Percentiles rank a stretch among this genome's conserved stretches.
Conservation (phyloP, 2,329 filamentous ascomycete species). For the Fusarium sp. region DNA sequence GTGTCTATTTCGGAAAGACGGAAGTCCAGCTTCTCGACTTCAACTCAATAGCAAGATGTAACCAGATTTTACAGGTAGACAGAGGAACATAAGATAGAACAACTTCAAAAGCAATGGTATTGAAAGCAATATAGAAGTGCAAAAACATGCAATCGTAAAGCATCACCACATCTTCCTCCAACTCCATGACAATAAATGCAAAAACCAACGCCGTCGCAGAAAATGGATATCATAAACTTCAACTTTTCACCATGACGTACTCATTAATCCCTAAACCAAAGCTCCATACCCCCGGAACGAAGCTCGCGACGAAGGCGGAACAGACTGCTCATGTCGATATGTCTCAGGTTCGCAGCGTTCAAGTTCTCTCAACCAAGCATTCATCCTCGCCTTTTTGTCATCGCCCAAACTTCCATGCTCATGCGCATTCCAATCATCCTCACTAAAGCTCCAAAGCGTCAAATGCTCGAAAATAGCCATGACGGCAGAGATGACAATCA, state of each 20-base stretch:
- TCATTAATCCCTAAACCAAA: conserved; percentile 11
- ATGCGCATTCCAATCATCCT: conserved; percentile 41
- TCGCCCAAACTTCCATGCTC: conserved; percentile 41
- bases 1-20: neutral
- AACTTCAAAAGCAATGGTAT: conserved; percentile 8
- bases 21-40: neutral
- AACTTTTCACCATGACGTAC: conserved; percentile 8
- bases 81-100: neutral
- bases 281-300: conserved; percentile 32
- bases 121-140: conserved; percentile 5
- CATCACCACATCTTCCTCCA: conserved; percentile 3
- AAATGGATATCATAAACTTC: neutral
- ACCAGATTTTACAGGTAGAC: neutral
- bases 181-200: conserved; percentile 7
- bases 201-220: conserved; percentile 28
- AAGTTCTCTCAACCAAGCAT: conserved; percentile 49
- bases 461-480: conserved; percentile 50
- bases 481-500: conserved; percentile 47
- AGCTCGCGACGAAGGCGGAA: conserved; percentile 31
- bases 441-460: conserved; percentile 50
- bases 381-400: conserved; percentile 48
- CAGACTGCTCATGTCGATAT: conserved; percentile 31
- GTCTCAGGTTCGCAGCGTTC: conserved; percentile 22
- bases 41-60: neutral
- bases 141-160: conserved; percentile 6